Evolutionary conservation across 2,329 filamentous ascomycete genomes (phyloP).

Genomic region (Fusarium newnesense): DNA sequence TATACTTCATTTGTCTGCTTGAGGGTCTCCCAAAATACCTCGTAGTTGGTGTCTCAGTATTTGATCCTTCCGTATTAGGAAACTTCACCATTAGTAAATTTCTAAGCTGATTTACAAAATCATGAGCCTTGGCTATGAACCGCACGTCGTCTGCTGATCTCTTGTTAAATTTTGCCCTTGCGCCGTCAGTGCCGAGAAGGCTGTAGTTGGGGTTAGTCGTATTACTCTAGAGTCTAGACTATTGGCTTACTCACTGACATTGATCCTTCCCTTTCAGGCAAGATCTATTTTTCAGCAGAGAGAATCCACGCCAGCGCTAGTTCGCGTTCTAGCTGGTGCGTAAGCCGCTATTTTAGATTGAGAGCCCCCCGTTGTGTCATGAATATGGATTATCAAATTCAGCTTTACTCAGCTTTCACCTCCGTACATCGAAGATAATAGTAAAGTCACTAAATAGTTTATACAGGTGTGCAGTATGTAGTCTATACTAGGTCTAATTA

Average conservation of each 20-base stretch:
- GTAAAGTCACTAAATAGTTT: accelerated
- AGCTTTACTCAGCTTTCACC: too few species aligned
- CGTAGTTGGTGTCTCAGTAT: accelerated
- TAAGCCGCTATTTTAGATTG: neutral
- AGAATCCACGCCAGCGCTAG: too few species aligned
- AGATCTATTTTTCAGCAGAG: neutral
- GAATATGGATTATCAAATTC: accelerated
- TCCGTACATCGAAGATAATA: accelerated
- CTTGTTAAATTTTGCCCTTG: neutral
- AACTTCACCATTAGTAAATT: neutral
- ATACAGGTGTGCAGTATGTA: too few species aligned
- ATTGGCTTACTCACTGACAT: neutral
- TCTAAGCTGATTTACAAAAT: neutral
- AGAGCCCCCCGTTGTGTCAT: accelerated
- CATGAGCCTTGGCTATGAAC: neutral
- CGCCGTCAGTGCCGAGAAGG: neutral
- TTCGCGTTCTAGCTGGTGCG: neutral
- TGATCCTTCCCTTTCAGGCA: neutral
- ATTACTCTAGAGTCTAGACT: too few species aligned
- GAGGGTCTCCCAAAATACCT: accelerated
- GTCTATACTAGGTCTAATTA: neutral
- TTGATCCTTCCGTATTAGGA: neutral
- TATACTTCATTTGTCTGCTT: neutral
- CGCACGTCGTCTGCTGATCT: too few species aligned
- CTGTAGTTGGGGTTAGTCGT: neutral